Evolutionary conservation across 2,329 filamentous ascomycete species (phyloP).

Genomic region (Colletotrichum zoysiae): DNA sequence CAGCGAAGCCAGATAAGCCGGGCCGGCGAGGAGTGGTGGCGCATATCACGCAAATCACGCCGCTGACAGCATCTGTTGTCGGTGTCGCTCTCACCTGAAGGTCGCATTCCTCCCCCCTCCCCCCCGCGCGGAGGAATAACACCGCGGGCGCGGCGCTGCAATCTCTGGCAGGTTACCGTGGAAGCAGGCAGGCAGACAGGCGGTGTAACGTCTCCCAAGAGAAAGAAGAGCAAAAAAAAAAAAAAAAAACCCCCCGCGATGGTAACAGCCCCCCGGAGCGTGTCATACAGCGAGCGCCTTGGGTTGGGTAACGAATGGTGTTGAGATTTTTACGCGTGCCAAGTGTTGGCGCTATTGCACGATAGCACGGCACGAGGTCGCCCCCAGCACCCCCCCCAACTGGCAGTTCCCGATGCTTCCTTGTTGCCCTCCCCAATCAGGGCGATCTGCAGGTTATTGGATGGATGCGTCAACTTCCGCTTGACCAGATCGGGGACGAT

Average conservation of each 20-base stretch:
- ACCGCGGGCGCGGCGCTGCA: conserved; percentile 28
- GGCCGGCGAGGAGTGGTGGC: conserved; percentile 16
- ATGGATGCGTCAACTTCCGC: conserved; percentile 18
- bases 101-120: not conserved
- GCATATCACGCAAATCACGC: conserved; percentile 15
- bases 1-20: conserved; percentile 27
- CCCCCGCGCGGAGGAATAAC: not conserved
- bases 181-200: conserved; percentile 23
- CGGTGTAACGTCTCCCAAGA: conserved; percentile 10
- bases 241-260: not conserved
- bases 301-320: conserved; percentile 6
- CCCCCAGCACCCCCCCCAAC: not conserved
- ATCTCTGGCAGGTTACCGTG: conserved; percentile 26
- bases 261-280: conserved; percentile 19
- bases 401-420: not conserved
- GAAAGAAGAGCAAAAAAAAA: too few relatives aligned
- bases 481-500: conserved; percentile 31
- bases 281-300: conserved; percentile 12
- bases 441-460: conserved; percentile 24
- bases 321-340: not conserved
- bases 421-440: not conserved
- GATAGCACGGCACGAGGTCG: not conserved
- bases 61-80: conserved; percentile 31
- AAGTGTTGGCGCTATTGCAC: conserved; percentile 1
- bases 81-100: too few relatives aligned